Evolutionary conservation across 169 alveolate genomes (phyloP).

Genomic region (Cryptosporidium canis): DNA sequence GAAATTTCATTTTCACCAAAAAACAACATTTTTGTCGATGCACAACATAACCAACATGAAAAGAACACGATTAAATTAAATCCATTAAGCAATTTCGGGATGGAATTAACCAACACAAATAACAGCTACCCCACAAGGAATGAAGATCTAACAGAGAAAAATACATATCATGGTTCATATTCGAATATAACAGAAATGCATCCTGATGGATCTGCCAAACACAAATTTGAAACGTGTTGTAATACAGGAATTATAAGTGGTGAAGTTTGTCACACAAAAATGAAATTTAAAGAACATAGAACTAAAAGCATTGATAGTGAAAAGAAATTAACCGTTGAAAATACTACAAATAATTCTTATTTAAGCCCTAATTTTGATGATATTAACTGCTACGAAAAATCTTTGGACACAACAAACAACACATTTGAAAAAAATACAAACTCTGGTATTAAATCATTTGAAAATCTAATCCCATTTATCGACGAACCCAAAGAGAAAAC

Average conservation of each 20-base stretch:
- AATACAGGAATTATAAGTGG: no score
- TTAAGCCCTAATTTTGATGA: no score
- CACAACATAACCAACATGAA: neutral
- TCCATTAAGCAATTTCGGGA: neutral
- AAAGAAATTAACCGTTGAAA: no score
- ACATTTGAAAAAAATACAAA: neutral
- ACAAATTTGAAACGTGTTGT: no score
- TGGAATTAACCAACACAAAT: neutral
- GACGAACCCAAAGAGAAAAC: neutral
- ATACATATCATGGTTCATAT: neutral
- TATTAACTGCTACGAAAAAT: no score
- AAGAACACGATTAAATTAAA: neutral
- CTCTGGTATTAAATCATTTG: neutral
- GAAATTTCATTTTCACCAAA: conserved; percentile 70
- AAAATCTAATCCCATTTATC: conserved; percentile 53
- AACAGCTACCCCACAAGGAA: neutral
- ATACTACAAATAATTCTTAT: no score
- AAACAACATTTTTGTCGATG: conserved; percentile 38
- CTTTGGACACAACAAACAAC: no score
- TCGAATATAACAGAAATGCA: no score
- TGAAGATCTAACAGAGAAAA: neutral
- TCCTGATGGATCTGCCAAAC: no score
- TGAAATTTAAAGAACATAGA: no score
- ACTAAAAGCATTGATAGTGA: no score
- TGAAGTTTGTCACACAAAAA: neutral